phyloP scores from a whole-genome alignment of 345 rosid genomes.

The Syzygium aqueum region DNA sequence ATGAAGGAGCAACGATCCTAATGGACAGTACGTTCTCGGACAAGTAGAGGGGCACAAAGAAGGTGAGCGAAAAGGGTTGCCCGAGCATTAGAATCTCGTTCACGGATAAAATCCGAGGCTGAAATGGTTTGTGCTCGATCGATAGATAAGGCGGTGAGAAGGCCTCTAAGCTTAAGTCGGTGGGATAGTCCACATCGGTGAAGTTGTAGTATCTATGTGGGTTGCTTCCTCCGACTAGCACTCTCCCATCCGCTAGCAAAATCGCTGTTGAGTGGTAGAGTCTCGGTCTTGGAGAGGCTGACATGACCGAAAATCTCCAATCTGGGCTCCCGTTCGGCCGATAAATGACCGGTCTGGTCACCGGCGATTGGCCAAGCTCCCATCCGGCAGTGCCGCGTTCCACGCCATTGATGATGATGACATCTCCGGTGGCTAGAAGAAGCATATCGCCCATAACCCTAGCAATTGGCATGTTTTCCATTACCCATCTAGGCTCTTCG shows the following conservation, averaged over 20 bases:
- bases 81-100: constrained; percentile 20
- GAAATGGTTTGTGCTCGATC: constrained; percentile 6
- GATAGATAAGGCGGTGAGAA: constrained; percentile 61
- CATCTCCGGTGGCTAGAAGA: constrained; percentile 58
- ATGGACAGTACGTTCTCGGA: constrained; percentile 25
- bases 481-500: constrained; percentile 44
- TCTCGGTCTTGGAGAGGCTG: constrained; percentile 38
- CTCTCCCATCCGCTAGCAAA: constrained; percentile 53
- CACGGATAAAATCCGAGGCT: constrained; percentile 31
- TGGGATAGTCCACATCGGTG: constrained; percentile 49
- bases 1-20: constrained; percentile 56
- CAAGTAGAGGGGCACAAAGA: constrained; percentile 19
- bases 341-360: constrained; percentile 52
- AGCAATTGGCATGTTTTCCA: constrained; percentile 68
- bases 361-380: constrained; percentile 38
- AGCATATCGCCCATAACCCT: constrained; percentile 93
- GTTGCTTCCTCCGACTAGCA: constrained; percentile 76
- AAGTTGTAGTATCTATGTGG: constrained; percentile 63
- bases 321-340: constrained; percentile 5
- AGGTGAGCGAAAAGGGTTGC: constrained; percentile 13
- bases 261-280: constrained; percentile 78
- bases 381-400: constrained; percentile 68
- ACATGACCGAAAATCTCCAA: constrained; percentile 41
- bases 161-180: constrained; percentile 73
- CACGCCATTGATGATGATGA: constrained; percentile 62